A percentile compares a stretch with the other conserved stretches of the same genome.
Conservation (phyloP, 2,329 filamentous ascomycete species). For the Thermomyces lanuginosus region DNA sequence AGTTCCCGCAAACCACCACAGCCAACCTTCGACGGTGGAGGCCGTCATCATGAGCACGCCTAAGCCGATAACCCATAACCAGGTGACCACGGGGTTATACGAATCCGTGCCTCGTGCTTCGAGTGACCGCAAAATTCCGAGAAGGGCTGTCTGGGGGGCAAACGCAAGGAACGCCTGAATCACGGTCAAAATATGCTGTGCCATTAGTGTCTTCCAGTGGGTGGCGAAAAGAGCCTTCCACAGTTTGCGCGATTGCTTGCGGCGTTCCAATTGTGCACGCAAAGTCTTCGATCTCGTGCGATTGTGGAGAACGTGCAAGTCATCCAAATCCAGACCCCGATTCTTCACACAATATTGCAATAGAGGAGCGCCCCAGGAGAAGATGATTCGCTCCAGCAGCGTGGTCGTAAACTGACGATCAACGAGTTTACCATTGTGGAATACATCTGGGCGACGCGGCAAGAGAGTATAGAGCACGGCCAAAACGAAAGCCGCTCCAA, state of each 20-base stretch:
- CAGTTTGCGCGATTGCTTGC: slow-evolving; percentile 27
- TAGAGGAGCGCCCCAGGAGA: slow-evolving; percentile 43
- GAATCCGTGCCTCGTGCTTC: slow-evolving; percentile 37
- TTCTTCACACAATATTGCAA: slow-evolving; percentile 42
- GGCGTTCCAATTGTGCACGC: slow-evolving; percentile 34
- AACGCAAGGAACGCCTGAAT: slow-evolving; percentile 43
- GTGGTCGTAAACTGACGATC: slow-evolving; percentile 46
- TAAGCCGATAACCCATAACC: slow-evolving; percentile 49
- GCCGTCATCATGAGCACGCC: slow-evolving; percentile 39
- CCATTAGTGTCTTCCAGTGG: slow-evolving; percentile 38
- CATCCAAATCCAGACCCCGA: slow-evolving; percentile 43
- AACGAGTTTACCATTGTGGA: slow-evolving; percentile 39
- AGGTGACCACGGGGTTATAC: slow-evolving; percentile 37
- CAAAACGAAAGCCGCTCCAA: slow-evolving; percentile 22
- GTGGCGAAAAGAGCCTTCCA: slow-evolving; percentile 43
- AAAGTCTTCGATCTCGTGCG: slow-evolving; percentile 35
- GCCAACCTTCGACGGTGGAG: slow-evolving; percentile 44
- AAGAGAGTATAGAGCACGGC: slow-evolving; percentile 34
- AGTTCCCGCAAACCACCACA: slow-evolving; percentile 48
- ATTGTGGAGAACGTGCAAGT: slow-evolving; percentile 45
- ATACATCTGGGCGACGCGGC: slow-evolving; percentile 50
- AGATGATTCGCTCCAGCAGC: slow-evolving; percentile 45
- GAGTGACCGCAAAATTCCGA: slow-evolving; percentile 48
- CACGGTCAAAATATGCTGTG: slow-evolving; percentile 44
- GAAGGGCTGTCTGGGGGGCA: slow-evolving; percentile 50